Base-by-base conservation (phyloP, 495 filamentous ascomycete genomes). In the Hyaloscypha variabilis region DNA sequence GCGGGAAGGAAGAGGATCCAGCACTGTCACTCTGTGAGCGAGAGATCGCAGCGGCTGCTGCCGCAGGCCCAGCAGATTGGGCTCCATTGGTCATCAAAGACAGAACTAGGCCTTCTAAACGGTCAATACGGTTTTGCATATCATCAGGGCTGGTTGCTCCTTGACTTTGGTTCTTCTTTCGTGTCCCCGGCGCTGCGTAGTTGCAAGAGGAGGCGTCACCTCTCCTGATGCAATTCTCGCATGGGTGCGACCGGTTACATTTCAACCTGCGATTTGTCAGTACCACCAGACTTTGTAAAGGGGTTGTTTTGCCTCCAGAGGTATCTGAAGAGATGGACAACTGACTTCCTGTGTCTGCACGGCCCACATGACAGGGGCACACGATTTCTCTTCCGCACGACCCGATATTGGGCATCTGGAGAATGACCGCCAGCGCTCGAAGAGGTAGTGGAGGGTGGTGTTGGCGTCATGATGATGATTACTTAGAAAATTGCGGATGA, bases 71-170 rank as follows among this genome's bases (percentile, higher is more conserved):
- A 74, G 80, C 85, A 66, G 87, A 76, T 69, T 85, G 82, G n/a
- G 79, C 77, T 56, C 92, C 93, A 77, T 93, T 94, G 68, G 93
- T 94, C 95, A 99, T 98, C 77, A 99, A 79, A 3, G 92, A 96
- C 59, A 99, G 76, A 60, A 99, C 95, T 73, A 99, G 79, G 59
- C 94, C 91, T 84, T 99, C 95, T 69, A 99, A 78, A 69, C 95
- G 89, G 79, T 99, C 93, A 77, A 99, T 99, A 74, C 95, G 90
- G 72, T 94, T 96, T 78, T 99, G 95, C 95, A 99, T 99, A 76
- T 97, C 95, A 83, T 97, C 94, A 29, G 95, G 90, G 82, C 60
- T 84, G 79, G 69, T 81, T 78, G 72, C 85, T 79, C 67, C 85
- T 85, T 73, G 85, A 77, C 62, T 84, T 71, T 88, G 87, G 71